Evolutionary conservation across 139 green algal genomes (phyloP).

Genomic region (Haematococcus sp.): DNA sequence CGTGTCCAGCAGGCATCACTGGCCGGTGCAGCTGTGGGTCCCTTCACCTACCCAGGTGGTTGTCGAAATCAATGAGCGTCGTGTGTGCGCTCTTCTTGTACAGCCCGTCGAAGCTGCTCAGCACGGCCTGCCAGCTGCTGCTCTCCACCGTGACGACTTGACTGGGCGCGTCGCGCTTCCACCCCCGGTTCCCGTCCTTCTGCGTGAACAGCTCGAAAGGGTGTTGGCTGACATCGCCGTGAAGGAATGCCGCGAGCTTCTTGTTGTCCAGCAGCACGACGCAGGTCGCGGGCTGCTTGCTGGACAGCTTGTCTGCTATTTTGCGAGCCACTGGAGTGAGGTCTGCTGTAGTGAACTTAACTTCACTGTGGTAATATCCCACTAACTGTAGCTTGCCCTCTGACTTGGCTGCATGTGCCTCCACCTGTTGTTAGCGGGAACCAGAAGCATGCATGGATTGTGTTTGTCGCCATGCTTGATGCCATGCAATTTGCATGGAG

Average conservation of each 20-base stretch:
- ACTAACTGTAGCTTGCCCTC: slow-evolving; percentile 42
- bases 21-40: too few species aligned
- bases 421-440: slow-evolving; percentile 26
- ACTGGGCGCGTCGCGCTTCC: slow-evolving; percentile 7
- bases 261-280: slow-evolving; percentile 50
- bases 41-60: slow-evolving; percentile 18
- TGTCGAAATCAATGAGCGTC: slow-evolving; percentile 35
- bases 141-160: not conserved
- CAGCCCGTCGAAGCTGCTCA: slow-evolving; percentile 22
- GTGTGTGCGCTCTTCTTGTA: slow-evolving; percentile 28
- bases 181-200: slow-evolving; percentile 23
- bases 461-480: not conserved
- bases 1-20: too few species aligned
- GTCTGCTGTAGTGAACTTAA: slow-evolving; percentile 52
- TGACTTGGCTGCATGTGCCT: slow-evolving; percentile 26
- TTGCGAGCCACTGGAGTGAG: slow-evolving; percentile 45
- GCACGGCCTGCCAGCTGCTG: slow-evolving; percentile 22
- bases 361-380: slow-evolving; percentile 79
- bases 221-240: slow-evolving; percentile 11
- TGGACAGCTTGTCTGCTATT: slow-evolving; percentile 58
- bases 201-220: slow-evolving; percentile 29
- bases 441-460: not conserved
- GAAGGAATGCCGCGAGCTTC: slow-evolving; percentile 22
- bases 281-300: slow-evolving; percentile 17
- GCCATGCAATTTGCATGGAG: not conserved